These are phyloP conservation scores for Venturia aucupariae DNA, from an alignment of 2,329 filamentous ascomycete genomes.

Conservation along the genomic window DNA sequence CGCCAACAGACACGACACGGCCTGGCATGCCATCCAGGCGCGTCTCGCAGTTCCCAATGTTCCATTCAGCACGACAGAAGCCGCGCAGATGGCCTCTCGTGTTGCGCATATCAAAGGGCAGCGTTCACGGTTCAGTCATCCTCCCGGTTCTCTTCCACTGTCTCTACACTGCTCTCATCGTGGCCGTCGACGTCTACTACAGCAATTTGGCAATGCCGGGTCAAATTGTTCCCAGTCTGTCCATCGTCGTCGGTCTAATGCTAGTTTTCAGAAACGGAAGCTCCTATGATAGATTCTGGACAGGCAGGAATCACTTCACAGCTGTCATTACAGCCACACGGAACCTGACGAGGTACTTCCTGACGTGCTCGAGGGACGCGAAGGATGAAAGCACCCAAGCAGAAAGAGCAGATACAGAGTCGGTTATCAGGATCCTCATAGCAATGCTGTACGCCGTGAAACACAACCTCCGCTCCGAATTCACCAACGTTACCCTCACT, in stretches of 20 bases:
- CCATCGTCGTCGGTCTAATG: constrained; percentile 58
- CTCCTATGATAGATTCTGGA: constrained; percentile 57
- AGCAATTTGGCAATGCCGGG: constrained; percentile 45
- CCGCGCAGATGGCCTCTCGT: constrained; percentile 52
- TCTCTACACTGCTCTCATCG: constrained; percentile 48
- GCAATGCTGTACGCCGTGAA: constrained; percentile 56
- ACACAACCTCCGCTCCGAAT: constrained; percentile 55
- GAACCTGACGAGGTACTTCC: constrained; percentile 48
- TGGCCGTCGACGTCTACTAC: constrained; percentile 47
- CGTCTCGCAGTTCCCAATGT: constrained; percentile 26
- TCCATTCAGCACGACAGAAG: constrained; percentile 37
- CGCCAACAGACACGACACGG: not conserved
- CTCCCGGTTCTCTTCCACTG: constrained; percentile 49
- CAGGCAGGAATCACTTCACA: constrained; percentile 47
- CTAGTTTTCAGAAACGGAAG: constrained; percentile 59
- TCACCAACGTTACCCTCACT: constrained; percentile 33
- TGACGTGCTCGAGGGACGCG: constrained; percentile 35
- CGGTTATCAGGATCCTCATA: constrained; percentile 48
- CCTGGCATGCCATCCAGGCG: not conserved
- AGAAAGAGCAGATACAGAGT: constrained; percentile 50
- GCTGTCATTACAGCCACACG: constrained; percentile 49
- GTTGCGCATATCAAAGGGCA: constrained; percentile 55
- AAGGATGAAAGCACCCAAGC: constrained; percentile 18
- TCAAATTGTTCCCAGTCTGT: constrained; percentile 53
- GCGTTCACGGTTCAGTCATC: constrained; percentile 50